phyloP scores from a whole-genome alignment of 345 rosid genomes.

The Hevea brasiliensis region DNA sequence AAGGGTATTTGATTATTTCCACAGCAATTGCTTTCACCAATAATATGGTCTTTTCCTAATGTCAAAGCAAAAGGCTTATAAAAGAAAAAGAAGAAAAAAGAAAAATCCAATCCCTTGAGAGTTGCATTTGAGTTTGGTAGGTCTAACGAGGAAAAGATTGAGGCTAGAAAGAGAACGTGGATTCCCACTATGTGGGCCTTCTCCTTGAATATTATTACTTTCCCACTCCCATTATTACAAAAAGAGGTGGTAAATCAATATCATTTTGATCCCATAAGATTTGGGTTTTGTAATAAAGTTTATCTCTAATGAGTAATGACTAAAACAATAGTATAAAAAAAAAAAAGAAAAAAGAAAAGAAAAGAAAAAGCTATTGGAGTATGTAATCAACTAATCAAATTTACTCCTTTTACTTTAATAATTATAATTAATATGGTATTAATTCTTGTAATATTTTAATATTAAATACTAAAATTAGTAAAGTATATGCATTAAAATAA shows the following conservation, averaged over 20 bases:
- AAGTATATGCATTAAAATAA: too few relatives aligned
- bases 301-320: conserved; percentile 1
- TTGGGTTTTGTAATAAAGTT: background rate
- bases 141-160: background rate
- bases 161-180: background rate
- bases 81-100: background rate
- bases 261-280: background rate
- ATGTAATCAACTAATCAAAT: background rate
- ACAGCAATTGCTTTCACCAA: conserved; percentile 2
- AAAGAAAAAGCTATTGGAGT: background rate
- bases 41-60: conserved; percentile 2
- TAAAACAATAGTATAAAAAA: background rate
- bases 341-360: background rate
- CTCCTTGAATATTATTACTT: background rate
- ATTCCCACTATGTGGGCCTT: background rate
- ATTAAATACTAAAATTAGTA: too few relatives aligned
- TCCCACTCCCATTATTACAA: conserved; percentile 1
- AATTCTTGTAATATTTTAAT: too few relatives aligned
- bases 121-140: background rate
- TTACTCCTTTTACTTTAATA: background rate
- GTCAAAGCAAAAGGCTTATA: background rate
- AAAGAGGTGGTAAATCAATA: background rate
- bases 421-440: too few relatives aligned
- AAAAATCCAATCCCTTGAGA: background rate
- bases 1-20: background rate